Evolutionary conservation across 805 yeast species (phyloP).

Genomic region (Dipodascus albidus): DNA sequence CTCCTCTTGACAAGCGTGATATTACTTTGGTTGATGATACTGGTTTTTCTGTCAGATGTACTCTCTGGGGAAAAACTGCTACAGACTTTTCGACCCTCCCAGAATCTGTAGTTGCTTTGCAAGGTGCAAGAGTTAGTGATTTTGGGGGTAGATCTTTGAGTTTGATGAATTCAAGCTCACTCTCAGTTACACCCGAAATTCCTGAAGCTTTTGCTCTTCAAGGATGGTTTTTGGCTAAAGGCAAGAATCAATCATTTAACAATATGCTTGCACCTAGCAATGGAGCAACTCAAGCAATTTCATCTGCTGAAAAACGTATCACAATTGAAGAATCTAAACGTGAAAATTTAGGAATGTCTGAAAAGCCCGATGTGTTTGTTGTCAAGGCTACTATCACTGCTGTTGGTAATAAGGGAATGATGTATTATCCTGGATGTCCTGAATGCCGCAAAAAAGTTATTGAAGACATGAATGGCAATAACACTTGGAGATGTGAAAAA

Average conservation of each 20-base stretch:
- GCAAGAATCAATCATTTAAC: slow-evolving; percentile 50
- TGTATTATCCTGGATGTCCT: slow-evolving; percentile 85
- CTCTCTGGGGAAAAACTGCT: slow-evolving; percentile 88
- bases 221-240: slow-evolving; percentile 91
- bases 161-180: slow-evolving; percentile 64
- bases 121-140: slow-evolving; percentile 82
- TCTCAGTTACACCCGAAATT: slow-evolving; percentile 75
- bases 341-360: slow-evolving; percentile 60
- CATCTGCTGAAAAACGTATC: slow-evolving; percentile 44
- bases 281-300: slow-evolving; percentile 26
- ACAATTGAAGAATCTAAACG: slow-evolving; percentile 54
- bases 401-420: slow-evolving; percentile 53
- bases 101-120: slow-evolving; percentile 71
- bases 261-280: slow-evolving; percentile 42
- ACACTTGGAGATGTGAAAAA: slow-evolving; percentile 79
- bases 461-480: slow-evolving; percentile 53
- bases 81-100: slow-evolving; percentile 42
- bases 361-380: slow-evolving; percentile 68
- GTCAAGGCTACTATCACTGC: slow-evolving; percentile 65
- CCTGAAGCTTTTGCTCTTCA: slow-evolving; percentile 78
- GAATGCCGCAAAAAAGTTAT: slow-evolving; percentile 73
- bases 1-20: slow-evolving; percentile 88
- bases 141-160: slow-evolving; percentile 80
- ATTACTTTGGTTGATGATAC: slow-evolving; percentile 77
- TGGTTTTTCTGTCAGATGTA: slow-evolving; percentile 61